Evolutionary conservation across 805 yeast species (phyloP).

Genomic region (Wilhelminamyces savonicus): DNA sequence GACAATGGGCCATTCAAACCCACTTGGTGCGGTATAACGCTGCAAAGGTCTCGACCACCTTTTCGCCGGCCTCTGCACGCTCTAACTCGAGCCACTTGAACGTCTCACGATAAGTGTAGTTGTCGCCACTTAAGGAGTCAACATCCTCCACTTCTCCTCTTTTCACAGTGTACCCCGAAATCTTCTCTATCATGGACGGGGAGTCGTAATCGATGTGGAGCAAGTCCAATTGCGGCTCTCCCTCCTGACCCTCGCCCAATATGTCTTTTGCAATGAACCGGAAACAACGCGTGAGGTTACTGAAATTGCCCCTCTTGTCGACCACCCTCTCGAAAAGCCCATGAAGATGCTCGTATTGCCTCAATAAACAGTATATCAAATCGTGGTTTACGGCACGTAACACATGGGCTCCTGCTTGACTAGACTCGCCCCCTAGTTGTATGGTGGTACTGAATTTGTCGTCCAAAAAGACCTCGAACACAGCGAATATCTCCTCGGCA

Average conservation of each 20-base stretch:
- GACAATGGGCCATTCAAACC: too few relatives aligned
- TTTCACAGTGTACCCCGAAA: slow-evolving; percentile 5
- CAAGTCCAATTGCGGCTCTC: slow-evolving; percentile 11
- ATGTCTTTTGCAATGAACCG: too few relatives aligned
- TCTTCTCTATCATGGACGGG: slow-evolving; percentile 13
- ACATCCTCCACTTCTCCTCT: slow-evolving; percentile 1
- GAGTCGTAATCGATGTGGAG: slow-evolving; percentile 22
- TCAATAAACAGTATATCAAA: slow-evolving; percentile 22
- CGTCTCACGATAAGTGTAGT: too few relatives aligned
- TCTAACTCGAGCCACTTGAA: too few relatives aligned
- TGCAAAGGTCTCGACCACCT: too few relatives aligned
- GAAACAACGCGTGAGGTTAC: slow-evolving; percentile 10
- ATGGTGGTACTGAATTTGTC: slow-evolving; percentile 12
- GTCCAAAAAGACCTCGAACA: slow-evolving; percentile 8
- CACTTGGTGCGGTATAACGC: too few relatives aligned
- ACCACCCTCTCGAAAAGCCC: slow-evolving; percentile 7
- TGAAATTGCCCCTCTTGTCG: slow-evolving; percentile 11
- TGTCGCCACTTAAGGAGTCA: too few relatives aligned
- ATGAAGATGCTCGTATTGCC: slow-evolving; percentile 16
- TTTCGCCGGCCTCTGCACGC: too few relatives aligned
- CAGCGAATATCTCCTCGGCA: slow-evolving; percentile 7
- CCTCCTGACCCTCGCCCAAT: slow-evolving; percentile 3
- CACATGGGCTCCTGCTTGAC: slow-evolving; percentile 11
- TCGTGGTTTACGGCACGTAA: slow-evolving; percentile 22
- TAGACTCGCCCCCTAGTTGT: slow-evolving; percentile 8